phyloP scores from a whole-genome alignment of 1,284 basidiomycete genomes.

The Cryptococcus maquisensis region DNA sequence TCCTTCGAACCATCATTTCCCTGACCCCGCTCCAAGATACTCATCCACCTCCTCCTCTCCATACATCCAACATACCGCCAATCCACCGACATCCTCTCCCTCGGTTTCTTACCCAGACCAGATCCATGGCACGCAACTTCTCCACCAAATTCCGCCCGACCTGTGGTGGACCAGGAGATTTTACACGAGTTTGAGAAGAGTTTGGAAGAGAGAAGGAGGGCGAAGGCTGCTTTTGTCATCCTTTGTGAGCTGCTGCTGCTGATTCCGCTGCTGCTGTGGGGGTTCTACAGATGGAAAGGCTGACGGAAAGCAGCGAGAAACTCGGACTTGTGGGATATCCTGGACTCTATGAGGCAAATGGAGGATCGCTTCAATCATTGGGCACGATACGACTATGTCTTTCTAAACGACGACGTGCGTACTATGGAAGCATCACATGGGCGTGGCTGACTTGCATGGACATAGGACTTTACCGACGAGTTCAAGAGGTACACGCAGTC shows the following conservation, averaged over 20 bases:
- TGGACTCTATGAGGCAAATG: slow-evolving; percentile 52
- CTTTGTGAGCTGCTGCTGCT: slow-evolving; percentile 49
- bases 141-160: slow-evolving; percentile 21
- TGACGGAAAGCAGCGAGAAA: slow-evolving; percentile 60
- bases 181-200: slow-evolving; percentile 20
- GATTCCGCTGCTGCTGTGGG: neutral
- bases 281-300: neutral
- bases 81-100: slow-evolving; percentile 26
- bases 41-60: slow-evolving; percentile 40
- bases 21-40: slow-evolving; percentile 18
- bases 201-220: slow-evolving; percentile 52
- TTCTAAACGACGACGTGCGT: slow-evolving; percentile 67
- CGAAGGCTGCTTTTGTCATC: slow-evolving; percentile 80
- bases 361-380: slow-evolving; percentile 66
- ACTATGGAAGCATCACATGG: neutral
- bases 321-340: slow-evolving; percentile 66
- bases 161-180: slow-evolving; percentile 24
- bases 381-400: slow-evolving; percentile 78
- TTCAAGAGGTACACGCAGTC: slow-evolving; percentile 69
- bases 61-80: slow-evolving; percentile 44
- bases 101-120: slow-evolving; percentile 9
- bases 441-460: neutral
- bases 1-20: neutral
- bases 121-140: slow-evolving; percentile 8
- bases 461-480: slow-evolving; percentile 59